Evolutionary conservation across 1,284 basidiomycete species (phyloP).

Genomic region (Hemileia vastatrix): DNA sequence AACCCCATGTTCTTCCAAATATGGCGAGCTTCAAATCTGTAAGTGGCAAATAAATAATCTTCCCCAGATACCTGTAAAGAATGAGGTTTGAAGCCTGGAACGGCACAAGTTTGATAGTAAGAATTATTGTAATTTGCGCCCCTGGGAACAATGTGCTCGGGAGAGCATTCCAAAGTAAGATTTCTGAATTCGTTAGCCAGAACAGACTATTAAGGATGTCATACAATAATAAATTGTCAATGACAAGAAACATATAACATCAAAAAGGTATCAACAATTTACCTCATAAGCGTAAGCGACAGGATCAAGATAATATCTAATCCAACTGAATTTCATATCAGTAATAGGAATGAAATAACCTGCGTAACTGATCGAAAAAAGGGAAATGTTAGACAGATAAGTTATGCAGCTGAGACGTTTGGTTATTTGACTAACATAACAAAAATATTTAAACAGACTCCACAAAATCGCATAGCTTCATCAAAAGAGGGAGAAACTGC

Average conservation of each 20-base stretch:
- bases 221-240: background rate
- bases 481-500: slow-evolving; percentile 36
- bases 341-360: slow-evolving; percentile 38
- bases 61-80: slow-evolving; percentile 18
- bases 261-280: background rate
- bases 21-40: slow-evolving; percentile 12
- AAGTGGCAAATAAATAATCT: slow-evolving; percentile 6
- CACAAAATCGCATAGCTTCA: slow-evolving; percentile 37
- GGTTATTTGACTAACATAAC: slow-evolving; percentile 28
- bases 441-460: slow-evolving; percentile 35
- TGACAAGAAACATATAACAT: background rate
- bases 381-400: background rate
- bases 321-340: slow-evolving; percentile 36
- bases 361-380: slow-evolving; percentile 24
- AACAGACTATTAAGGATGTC: slow-evolving; percentile 15
- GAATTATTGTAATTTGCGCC: slow-evolving; percentile 21
- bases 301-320: slow-evolving; percentile 33
- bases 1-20: slow-evolving; percentile 9
- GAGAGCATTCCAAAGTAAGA: slow-evolving; percentile 28
- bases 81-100: slow-evolving; percentile 4
- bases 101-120: slow-evolving; percentile 25
- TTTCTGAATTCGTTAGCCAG: slow-evolving; percentile 26
- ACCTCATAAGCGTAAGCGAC: slow-evolving; percentile 37
- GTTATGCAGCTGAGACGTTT: too few species aligned
- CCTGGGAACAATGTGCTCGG: slow-evolving; percentile 30